Evolutionary conservation across 2,329 filamentous ascomycete species (phyloP), one percentile per base, ranked within the genome.

Genomic region (Tolypocladium cylindrosporum): DNA sequence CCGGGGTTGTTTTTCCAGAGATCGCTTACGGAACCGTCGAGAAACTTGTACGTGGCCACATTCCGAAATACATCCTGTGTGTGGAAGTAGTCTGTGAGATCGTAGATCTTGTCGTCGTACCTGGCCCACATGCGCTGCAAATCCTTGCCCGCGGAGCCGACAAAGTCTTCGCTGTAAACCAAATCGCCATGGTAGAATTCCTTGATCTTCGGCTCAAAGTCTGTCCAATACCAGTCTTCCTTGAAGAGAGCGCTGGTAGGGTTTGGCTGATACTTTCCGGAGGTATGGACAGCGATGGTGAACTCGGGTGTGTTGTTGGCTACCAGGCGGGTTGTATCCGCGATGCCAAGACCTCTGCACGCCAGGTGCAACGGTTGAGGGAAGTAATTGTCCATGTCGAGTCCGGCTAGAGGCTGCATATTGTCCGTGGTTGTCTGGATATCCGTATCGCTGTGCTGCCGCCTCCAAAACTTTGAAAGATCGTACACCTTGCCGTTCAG

Each of bases 401-500:
- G 67, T 39, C 94, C 94, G 43, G 85, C 90, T 62, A 96, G 86
- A 1, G 84, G 85, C 62, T 84, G 68, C 94, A 99, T 97, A 57
- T 78, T 73, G 1, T 79, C 75, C 4, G 75, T 77, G 1, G 79
- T 81, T 0, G 85, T 87, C 59, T 86, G 77, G 55, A 82, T 84
- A 54, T 71, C 73, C 0, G 65, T 85, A 67, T 95, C 91, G 69
- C 90, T 93, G 75, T 99, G 94, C 58, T 95, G 84, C 27, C 82
- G 74, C 67, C 82, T 90, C 85, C 88, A 97, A 71, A 96, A 99
- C 58, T 92, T 89, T 56, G 86, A 84, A 51, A 99, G 84, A 67
- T 99, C 94, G 74, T 97, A 99, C 39, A 97, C 93, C 48, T 85
- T 85, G 61, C 94, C 94, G 58, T 87, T 88, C 63, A 95, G 86